These are phyloP conservation scores for Seiridium unicorne DNA, from an alignment of 2,329 filamentous ascomycete species.

Conservation along the genomic window DNA sequence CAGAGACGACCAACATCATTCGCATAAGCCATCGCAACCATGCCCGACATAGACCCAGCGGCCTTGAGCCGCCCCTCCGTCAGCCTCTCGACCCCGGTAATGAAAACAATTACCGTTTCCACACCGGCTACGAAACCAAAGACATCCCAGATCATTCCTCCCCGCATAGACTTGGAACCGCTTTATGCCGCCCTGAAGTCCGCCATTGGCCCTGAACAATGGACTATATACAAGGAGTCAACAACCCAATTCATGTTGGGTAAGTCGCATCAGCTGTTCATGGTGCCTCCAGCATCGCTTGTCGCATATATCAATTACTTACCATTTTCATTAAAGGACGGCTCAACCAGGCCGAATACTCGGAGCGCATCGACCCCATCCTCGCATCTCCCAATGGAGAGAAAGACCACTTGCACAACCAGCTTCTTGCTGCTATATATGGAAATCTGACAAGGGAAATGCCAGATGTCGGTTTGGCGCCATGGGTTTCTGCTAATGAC, in stretches of 20 bases:
- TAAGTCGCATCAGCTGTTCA: slow-evolving; percentile 28
- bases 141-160: slow-evolving; percentile 60
- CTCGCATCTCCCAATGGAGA: slow-evolving; percentile 56
- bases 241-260: slow-evolving; percentile 63
- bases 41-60: slow-evolving; percentile 71
- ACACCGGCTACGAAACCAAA: slow-evolving; percentile 53
- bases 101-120: slow-evolving; percentile 58
- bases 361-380: slow-evolving; percentile 58
- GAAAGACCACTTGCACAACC: slow-evolving; percentile 64
- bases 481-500: slow-evolving; percentile 71
- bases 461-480: slow-evolving; percentile 65
- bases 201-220: slow-evolving; percentile 59
- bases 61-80: slow-evolving; percentile 62
- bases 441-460: slow-evolving; percentile 69
- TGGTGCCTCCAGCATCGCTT: too few species aligned
- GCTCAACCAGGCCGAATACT: slow-evolving; percentile 61
- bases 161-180: slow-evolving; percentile 66
- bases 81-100: slow-evolving; percentile 57
- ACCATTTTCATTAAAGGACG: slow-evolving; percentile 45
- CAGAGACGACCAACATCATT: not conserved
- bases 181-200: slow-evolving; percentile 62
- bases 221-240: slow-evolving; percentile 63
- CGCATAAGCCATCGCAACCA: slow-evolving; percentile 29
- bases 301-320: not conserved
- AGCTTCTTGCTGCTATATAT: slow-evolving; percentile 65